A percentile compares a stretch with the other conserved stretches of the same genome.
Evolutionary conservation across 2,329 filamentous ascomycete species (phyloP).

Genomic region (Didymella segeticola): DNA sequence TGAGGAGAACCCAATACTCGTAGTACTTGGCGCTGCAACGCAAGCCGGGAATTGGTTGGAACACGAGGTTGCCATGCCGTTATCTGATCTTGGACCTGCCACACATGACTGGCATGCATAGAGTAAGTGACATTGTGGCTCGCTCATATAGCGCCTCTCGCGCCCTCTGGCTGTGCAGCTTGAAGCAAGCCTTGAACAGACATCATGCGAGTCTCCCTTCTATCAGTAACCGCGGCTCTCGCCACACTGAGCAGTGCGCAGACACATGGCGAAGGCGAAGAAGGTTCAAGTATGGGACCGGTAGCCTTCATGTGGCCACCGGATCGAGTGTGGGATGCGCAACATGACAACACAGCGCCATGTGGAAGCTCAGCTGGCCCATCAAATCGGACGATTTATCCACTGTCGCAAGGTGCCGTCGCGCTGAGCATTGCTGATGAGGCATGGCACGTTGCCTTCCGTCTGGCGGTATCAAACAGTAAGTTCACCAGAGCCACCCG

Average conservation of each 20-base stretch:
- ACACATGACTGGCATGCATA: constrained; percentile 1
- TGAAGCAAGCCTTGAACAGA: not conserved
- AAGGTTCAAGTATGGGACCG: constrained; percentile 58
- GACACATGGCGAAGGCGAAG: constrained; percentile 37
- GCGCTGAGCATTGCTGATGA: constrained; percentile 65
- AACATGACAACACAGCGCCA: constrained; percentile 63
- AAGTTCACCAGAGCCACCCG: constrained; percentile 19
- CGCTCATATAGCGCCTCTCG: constrained; percentile 10
- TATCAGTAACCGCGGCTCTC: constrained; percentile 5
- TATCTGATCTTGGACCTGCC: constrained; percentile 14
- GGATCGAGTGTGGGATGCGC: constrained; percentile 63
- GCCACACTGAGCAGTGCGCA: constrained; percentile 20
- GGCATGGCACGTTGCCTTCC: constrained; percentile 61
- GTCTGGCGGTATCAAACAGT: constrained; percentile 62
- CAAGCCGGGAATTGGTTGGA: constrained; percentile 9
- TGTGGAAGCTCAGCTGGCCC: constrained; percentile 61
- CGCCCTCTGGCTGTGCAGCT: not conserved
- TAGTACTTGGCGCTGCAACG: constrained; percentile 24
- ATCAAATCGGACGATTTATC: constrained; percentile 63
- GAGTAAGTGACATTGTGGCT: not conserved
- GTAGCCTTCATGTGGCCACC: constrained; percentile 68
- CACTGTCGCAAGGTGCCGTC: constrained; percentile 62
- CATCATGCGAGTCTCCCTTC: constrained; percentile 15
- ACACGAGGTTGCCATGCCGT: constrained; percentile 9
- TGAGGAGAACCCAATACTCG: constrained; percentile 18